Percentiles rank a stretch among this genome's conserved stretches.
These are phyloP conservation scores for Globisporangium megalacanthum DNA, from an alignment of 352 stramenopile species.

Conservation along the genomic window DNA sequence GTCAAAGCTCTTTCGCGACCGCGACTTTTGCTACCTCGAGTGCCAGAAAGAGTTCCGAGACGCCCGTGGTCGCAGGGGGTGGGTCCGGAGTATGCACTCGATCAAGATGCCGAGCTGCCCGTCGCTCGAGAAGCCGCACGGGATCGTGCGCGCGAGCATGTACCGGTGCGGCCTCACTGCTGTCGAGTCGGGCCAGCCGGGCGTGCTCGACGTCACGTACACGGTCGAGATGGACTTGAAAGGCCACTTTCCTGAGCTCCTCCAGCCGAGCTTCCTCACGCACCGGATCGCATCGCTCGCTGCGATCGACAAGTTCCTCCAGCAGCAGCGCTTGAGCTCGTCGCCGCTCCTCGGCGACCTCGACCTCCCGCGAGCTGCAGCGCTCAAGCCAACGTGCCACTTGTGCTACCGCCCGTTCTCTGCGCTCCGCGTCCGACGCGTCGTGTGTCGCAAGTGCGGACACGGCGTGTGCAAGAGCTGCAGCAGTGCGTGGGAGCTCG, in stretches of 20 bases:
- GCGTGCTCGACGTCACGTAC: conserved; percentile 74
- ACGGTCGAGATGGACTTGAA: conserved; percentile 85
- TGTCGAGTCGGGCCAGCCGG: conserved; percentile 67
- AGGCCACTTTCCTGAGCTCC: conserved; percentile 62
- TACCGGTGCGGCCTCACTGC: conserved; percentile 77
- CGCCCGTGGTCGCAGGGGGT: conserved; percentile 41
- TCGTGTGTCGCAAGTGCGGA: conserved; percentile 74
- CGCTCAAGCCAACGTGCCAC: conserved; percentile 38
- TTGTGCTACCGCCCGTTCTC: conserved; percentile 71
- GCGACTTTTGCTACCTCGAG: conserved; percentile 77
- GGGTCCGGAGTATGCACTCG: conserved; percentile 51
- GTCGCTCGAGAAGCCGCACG: conserved; percentile 38
- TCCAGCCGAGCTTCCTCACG: conserved; percentile 59
- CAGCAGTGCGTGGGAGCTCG: conserved; percentile 74
- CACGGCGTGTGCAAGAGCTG: conserved; percentile 72
- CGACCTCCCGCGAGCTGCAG: conserved; percentile 31
- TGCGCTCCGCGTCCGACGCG: conserved; percentile 34
- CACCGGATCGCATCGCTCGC: conserved; percentile 62
- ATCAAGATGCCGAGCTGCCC: conserved; percentile 54
- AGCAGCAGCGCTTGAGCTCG: conserved; percentile 77
- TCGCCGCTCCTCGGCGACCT: conserved; percentile 73
- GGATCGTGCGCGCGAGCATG: conserved; percentile 72
- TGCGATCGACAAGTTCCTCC: conserved; percentile 70
- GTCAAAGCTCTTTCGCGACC: conserved; percentile 62
- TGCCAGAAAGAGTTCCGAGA: conserved; percentile 85